Base-by-base conservation (phyloP, 2,329 filamentous ascomycete species). In the Lecanicillium sp. region DNA sequence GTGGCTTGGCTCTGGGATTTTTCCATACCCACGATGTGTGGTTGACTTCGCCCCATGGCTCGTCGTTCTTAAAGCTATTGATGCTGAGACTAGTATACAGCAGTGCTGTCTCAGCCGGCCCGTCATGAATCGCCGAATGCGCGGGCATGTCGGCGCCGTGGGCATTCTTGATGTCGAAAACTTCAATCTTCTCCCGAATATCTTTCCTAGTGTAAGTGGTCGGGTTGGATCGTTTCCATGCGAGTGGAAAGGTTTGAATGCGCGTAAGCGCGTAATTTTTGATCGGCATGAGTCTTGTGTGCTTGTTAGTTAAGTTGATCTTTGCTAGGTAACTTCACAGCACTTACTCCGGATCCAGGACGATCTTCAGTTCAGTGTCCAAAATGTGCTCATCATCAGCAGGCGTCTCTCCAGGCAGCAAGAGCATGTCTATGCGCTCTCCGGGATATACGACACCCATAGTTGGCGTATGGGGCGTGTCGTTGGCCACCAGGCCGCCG, bases 361-460 rank as follows among this genome's bases (percentile, higher is more conserved):
- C 35, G 19, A 51, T 44, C n/a, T 47, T 51, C n/a, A 51, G 4
- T 17, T 40, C 5, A 17, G 42, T 37, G n/a, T 50, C n/a, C 7
- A 45, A 14, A 4, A 35, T 15, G 8, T 39, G 23, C 17, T 21
- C 27, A 2, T 38, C 27, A 5, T 44, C 44, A 3, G 38, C 26
- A 3, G 35, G 21, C 11, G 40, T 24, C 15, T 26, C 38, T 5
- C 20, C 27, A 5, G 39, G 39, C 11, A 44, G 36, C 20, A 48
- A 12, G n/a, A 52, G 29, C 36, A 53, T n/a, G 37, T 58, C 56
- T 15, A 58, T 51, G 14, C 56, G 50, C 42, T 58, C 54, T 19
- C 56, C 56, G 2, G 56, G 56, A 30, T 57, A 54, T 27, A 58
- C 23, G 3, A 57, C 47, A 11, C 56, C 56, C 20, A 58, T 27